Conservation (phyloP, 2,329 filamentous ascomycete genomes). For the Fragosphaeria purpurea region DNA sequence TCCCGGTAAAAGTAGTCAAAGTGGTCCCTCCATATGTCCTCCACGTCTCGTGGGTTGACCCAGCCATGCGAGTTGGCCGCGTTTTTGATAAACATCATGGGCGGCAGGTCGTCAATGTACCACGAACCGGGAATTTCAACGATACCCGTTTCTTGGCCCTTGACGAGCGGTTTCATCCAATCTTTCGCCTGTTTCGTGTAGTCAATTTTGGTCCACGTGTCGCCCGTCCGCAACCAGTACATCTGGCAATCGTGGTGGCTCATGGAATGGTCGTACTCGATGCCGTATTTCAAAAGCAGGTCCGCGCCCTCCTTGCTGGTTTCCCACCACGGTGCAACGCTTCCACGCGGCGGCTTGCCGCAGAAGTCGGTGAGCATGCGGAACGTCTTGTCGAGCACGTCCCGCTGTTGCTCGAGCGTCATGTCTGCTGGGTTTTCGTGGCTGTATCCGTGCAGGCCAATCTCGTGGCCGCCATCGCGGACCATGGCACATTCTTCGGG, state of each 20-base stretch:
- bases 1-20: constrained; percentile 69
- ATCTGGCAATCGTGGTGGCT: constrained; percentile 54
- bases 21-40: constrained; percentile 56
- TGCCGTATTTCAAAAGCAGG: constrained; percentile 53
- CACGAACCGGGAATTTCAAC: constrained; percentile 58
- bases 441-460: constrained; percentile 34
- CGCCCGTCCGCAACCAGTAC: constrained; percentile 54
- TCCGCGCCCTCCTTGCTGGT: constrained; percentile 57
- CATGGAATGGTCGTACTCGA: constrained; percentile 62
- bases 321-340: constrained; percentile 68
- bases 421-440: constrained; percentile 38
- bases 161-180: constrained; percentile 57
- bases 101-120: constrained; percentile 56
- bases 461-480: constrained; percentile 37
- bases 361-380: constrained; percentile 60
- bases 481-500: constrained; percentile 34
- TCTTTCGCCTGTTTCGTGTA: constrained; percentile 50
- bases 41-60: constrained; percentile 42
- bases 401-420: constrained; percentile 61
- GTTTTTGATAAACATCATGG: constrained; percentile 65
- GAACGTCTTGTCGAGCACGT: constrained; percentile 66
- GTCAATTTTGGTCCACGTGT: constrained; percentile 59
- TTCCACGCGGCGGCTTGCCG: constrained; percentile 61
- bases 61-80: constrained; percentile 55
- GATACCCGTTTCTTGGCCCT: constrained; percentile 49